Conservation (phyloP, 2,329 filamentous ascomycete genomes). For the Phialocephala sp. region DNA sequence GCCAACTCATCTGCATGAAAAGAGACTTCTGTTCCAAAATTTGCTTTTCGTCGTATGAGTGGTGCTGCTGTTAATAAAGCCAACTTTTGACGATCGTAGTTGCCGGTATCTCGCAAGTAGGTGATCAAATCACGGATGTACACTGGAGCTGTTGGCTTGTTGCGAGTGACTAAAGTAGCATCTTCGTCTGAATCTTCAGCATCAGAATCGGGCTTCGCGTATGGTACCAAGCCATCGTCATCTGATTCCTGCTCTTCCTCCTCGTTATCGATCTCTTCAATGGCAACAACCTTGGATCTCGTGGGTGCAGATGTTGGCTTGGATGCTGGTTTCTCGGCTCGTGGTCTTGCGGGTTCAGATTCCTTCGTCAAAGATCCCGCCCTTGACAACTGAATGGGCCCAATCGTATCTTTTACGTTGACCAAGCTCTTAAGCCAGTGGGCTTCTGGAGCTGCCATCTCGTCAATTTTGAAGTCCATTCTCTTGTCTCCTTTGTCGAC, state of each 20-base stretch:
- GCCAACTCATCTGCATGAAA: slow-evolving; percentile 86
- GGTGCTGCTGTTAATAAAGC: slow-evolving; percentile 77
- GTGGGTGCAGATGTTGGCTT: slow-evolving; percentile 41
- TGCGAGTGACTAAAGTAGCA: slow-evolving; percentile 80
- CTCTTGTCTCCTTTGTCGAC: slow-evolving; percentile 71
- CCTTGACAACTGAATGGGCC: slow-evolving; percentile 59
- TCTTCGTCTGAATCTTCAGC: slow-evolving; percentile 93
- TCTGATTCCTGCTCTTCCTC: slow-evolving; percentile 49
- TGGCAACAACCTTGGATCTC: slow-evolving; percentile 52
- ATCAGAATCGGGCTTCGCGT: slow-evolving; percentile 87
- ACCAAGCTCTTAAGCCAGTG: slow-evolving; percentile 75
- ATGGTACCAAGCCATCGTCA: slow-evolving; percentile 64
- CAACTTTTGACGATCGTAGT: slow-evolving; percentile 82
- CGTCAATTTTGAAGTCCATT: slow-evolving; percentile 85
- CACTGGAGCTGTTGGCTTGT: slow-evolving; percentile 84
- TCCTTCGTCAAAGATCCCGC: slow-evolving; percentile 28
- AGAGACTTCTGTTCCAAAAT: slow-evolving; percentile 85
- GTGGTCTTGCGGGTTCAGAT: slow-evolving; percentile 23
- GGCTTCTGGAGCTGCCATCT: slow-evolving; percentile 75
- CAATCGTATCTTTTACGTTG: slow-evolving; percentile 65
- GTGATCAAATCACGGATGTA: slow-evolving; percentile 86
- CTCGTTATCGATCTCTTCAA: slow-evolving; percentile 69
- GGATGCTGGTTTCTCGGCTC: slow-evolving; percentile 37
- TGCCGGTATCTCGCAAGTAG: slow-evolving; percentile 80
- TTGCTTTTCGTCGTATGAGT: slow-evolving; percentile 86